Evolutionary conservation across 2,329 filamentous ascomycete species (phyloP).

Genomic region (Alternaria conjuncta): DNA sequence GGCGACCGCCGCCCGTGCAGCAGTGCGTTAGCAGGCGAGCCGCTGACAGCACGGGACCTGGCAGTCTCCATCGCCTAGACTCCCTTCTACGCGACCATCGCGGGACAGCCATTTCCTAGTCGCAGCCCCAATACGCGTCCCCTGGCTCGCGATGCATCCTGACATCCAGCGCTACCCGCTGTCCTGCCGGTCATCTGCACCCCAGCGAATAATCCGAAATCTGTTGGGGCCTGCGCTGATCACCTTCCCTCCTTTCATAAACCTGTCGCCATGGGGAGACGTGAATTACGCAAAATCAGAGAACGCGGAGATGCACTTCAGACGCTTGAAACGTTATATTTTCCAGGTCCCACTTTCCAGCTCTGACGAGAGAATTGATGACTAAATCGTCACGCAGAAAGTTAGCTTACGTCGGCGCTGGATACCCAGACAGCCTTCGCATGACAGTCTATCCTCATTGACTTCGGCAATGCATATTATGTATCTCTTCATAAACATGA

Average conservation of each 20-base stretch:
- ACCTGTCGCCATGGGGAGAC: constrained; percentile 30
- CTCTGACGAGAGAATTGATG: constrained; percentile 8
- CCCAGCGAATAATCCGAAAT: constrained; percentile 31
- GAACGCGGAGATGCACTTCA: constrained; percentile 23
- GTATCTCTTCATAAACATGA: constrained; percentile 32
- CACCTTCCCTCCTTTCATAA: constrained; percentile 20
- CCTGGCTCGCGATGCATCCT: constrained; percentile 23
- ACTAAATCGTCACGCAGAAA: constrained; percentile 32
- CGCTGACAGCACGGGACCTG: constrained; percentile 36
- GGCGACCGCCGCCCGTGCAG: constrained; percentile 31
- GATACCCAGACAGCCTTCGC: constrained; percentile 23
- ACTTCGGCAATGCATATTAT: constrained; percentile 40
- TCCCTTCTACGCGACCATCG: constrained; percentile 25
- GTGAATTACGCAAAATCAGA: constrained; percentile 34
- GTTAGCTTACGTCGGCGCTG: constrained; percentile 30
- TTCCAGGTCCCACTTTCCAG: not conserved
- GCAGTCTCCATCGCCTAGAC: constrained; percentile 23
- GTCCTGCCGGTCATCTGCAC: constrained; percentile 42
- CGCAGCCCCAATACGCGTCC: constrained; percentile 20
- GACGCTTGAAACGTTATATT: constrained; percentile 15
- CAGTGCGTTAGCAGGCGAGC: constrained; percentile 32
- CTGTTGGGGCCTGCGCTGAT: constrained; percentile 36
- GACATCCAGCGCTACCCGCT: constrained; percentile 32
- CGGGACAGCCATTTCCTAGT: constrained; percentile 17
- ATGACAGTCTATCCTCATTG: constrained; percentile 34